phyloP scores from a whole-genome alignment of 768 basidiomycete genomes.

The Naematelia aurantialba region DNA sequence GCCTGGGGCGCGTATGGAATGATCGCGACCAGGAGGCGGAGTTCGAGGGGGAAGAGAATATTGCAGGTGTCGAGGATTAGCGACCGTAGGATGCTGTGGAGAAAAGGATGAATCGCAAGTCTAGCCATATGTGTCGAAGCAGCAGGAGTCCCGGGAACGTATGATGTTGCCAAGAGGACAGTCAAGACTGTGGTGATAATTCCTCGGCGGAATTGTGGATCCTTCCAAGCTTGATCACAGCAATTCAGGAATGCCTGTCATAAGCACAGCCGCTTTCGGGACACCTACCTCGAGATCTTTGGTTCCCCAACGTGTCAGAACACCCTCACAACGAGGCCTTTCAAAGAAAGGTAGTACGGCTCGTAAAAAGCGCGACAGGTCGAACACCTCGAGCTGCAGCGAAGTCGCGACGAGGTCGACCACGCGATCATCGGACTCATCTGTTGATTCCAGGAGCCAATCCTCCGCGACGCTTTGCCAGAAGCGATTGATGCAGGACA shows the following conservation, averaged over 20 bases:
- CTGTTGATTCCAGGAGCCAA: neutral
- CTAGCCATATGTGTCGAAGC: conserved; percentile 13
- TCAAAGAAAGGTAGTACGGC: conserved; percentile 3
- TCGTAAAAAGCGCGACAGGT: neutral
- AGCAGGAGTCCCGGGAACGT: conserved; percentile 20
- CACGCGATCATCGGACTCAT: neutral
- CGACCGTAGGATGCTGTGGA: conserved; percentile 16
- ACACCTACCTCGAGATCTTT: conserved; percentile 11
- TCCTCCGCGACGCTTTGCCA: neutral
- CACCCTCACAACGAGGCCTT: conserved; percentile 1
- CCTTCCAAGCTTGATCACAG: conserved; percentile 2
- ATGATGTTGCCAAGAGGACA: conserved; percentile 6
- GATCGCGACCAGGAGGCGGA: conserved; percentile 31
- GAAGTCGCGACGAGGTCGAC: neutral
- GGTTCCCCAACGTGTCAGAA: conserved; percentile 8
- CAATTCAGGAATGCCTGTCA: conserved; percentile 4
- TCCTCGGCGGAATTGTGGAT: conserved; percentile 7
- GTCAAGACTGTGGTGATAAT: conserved; percentile 8
- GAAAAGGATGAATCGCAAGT: conserved; percentile 10
- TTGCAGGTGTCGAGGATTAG: conserved; percentile 38
- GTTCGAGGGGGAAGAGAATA: conserved; percentile 32
- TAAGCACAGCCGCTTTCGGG: neutral
- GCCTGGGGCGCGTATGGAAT: conserved; percentile 32
- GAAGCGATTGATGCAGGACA: neutral
- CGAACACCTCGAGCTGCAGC: neutral